phyloP scores from a whole-genome alignment of 495 filamentous ascomycete genomes.

The Annulohypoxylon moriforme region DNA sequence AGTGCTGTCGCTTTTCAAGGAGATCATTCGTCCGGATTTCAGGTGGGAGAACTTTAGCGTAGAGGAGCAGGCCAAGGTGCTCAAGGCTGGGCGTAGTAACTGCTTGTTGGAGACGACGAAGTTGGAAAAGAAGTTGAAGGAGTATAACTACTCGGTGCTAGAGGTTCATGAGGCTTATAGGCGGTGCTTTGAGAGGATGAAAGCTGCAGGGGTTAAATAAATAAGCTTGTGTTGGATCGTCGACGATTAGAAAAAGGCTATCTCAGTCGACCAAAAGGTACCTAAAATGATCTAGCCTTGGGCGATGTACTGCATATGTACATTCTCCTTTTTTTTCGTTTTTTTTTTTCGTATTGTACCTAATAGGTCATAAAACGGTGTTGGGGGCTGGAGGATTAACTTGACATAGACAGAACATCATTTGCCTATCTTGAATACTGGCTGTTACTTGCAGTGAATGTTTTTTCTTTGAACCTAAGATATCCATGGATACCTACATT shows the following conservation, averaged over 20 bases:
- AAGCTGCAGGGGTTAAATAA: slow-evolving; percentile 64
- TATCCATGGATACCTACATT: neutral
- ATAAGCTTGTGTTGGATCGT: slow-evolving; percentile 6
- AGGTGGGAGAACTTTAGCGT: slow-evolving; percentile 75
- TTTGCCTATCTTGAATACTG: too few species aligned
- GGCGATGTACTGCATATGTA: slow-evolving; percentile 5
- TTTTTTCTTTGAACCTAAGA: too few species aligned
- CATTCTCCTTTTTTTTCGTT: too few species aligned
- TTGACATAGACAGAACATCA: neutral
- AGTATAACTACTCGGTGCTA: slow-evolving; percentile 68
- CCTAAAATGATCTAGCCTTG: slow-evolving; percentile 10
- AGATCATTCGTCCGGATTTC: slow-evolving; percentile 69
- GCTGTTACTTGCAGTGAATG: too few species aligned
- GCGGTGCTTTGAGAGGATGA: slow-evolving; percentile 73
- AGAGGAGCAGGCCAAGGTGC: slow-evolving; percentile 73
- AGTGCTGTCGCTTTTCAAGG: slow-evolving; percentile 69
- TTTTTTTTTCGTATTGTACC: neutral
- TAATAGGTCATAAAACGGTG: neutral
- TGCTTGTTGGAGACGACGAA: slow-evolving; percentile 72
- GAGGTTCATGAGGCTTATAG: slow-evolving; percentile 72
- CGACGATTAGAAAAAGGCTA: slow-evolving; percentile 14
- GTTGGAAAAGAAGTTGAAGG: slow-evolving; percentile 66
- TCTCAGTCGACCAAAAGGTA: neutral
- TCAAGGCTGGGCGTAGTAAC: slow-evolving; percentile 73
- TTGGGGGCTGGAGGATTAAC: neutral